Evolutionary conservation across 2,329 filamentous ascomycete genomes (phyloP), one percentile per base, ranked within the genome.

Genomic region (Botrytis fabae): DNA sequence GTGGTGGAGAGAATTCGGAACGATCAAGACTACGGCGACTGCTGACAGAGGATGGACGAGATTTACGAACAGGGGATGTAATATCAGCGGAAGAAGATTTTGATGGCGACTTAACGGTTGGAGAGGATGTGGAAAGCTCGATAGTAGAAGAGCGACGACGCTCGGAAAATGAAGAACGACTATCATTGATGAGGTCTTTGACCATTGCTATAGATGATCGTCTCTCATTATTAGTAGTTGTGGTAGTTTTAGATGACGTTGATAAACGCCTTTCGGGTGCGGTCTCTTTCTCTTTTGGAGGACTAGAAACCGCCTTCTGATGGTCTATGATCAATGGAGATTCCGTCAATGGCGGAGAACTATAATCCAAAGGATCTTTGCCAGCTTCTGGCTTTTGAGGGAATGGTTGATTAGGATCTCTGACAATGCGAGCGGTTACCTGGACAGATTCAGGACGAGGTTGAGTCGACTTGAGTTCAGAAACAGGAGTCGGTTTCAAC

Each of bases 401-500:
- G 60, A 83, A 82, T 32, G 80, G 81, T 48, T 87, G 84, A 32
- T 80, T 81, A 18, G 87, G 84, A 76, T 92, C 92, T 65, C 93
- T 90, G 54, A 97, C 85, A 75, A 97, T 97, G 69, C 91, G 90
- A 66, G 95, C 93, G 28, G 92, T 96, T 18, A 97, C 94, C 63
- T 94, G 95, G n/a, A 97, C 89, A 0, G 93, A 95, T 78, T 95
- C 93, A 8, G 91, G 87, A 2, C 85, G 84, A 9, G 86, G 85
- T 25, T 84, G 82, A n/a, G 84, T 80, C 10, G 81, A 76, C 57
- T 74, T 75, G 40, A 70, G 79, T 22, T 74, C 69, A 25, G 75
- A 68, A 28, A 73, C 46, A 7, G 75, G 71, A 51, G 63, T 73
- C 51, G 75, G 72, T 32, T 75, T 79, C 64, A 80, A 78, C 10